Base-by-base conservation (phyloP, 2,329 filamentous ascomycete species). In the Fusarium veterinarium region DNA sequence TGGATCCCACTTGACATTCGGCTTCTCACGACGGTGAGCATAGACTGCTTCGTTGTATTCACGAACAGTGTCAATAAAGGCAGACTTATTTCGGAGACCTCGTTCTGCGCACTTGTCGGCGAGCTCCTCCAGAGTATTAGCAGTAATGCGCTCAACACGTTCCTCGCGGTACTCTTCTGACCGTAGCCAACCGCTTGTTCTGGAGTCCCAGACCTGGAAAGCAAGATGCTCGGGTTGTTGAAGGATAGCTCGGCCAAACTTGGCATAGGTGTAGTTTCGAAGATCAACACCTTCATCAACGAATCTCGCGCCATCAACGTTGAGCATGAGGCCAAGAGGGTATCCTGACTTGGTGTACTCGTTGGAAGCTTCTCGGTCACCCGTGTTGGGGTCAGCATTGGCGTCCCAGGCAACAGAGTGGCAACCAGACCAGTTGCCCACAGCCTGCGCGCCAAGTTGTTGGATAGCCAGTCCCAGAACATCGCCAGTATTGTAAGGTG, bases 401-500 rank as follows among this genome's bases (percentile, higher is more conserved):
- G 64, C 64, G 19, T 67, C 64, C 64, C 64, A 67, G 0, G 64
- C 64, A 2, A 67, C 64, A 1, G 64, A 67, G 20, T 67, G 64
- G 1, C 64, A 67, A 0, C 53, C 64, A 0, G 64, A 67, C 64
- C 64, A 67, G 19, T 67, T 67, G 1, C 64, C 64, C 0, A 67
- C 64, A 7, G 64, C 35, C 1, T 67, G 56, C 0, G 53, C 64
- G 2, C 64, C 64, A 16, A 67, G 23, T 8, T 67, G 35, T 8
- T 67, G 40, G 1, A 67, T 61, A 0, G 64, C 64, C 1, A 67
- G 9, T 8, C 20, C 33, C 19, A 67, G 7, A 33, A 60, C 63
- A 19, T 67, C 64, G 3, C 64, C 67, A 1, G 55, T 71, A 13
- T 71, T 71, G n/a, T 71, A 71, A 8, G 67, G 68, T 8, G 68